Evolutionary conservation across 495 filamentous ascomycete species (phyloP), one percentile per base, ranked within the genome.

Genomic region (Penicillium argentinense): DNA sequence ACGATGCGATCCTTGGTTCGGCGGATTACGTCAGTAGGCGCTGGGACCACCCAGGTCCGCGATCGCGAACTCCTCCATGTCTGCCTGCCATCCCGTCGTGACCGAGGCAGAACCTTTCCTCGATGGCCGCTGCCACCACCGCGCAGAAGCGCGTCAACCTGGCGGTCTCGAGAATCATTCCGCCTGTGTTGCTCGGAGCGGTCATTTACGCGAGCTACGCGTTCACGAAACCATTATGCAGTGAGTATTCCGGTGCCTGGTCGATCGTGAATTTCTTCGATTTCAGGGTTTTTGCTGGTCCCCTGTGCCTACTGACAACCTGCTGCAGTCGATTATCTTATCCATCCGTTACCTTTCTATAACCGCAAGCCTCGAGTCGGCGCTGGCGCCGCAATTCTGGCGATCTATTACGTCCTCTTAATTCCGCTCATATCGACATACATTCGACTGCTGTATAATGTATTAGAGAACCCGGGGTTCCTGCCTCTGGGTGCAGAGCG

Each of bases 361-460:
- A 25, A 63, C 39, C 63, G 62, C 40, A 41, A 39, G 19, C 60
- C 69, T 42, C 76, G 77, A 37, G 54, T 63, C 51, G 79, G 79
- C 46, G 64, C 80, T 29, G 88, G 85, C 36, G 80, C 84, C 27
- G 79, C 77, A 4, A 80, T 95, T 45, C 65, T 95, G 37, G 76
- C 79, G 12, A 47, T 90, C 30, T 91, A 88, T 66, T 86, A 83
- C 49, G 11, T 86, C 36, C 75, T 91, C 18, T 69, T 96, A 22
- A 48, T 86, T 2, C 68, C 81, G 24, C 78, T 89, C 59, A 45
- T 83, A n/a, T 42, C 67, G 23, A 82, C 85, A 6, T 96, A 93
- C 57, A 44, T 84, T 14, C 82, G 87, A 42, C 74, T 91, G 12
- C 54, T 86, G 40, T 72, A 80, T 44, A 80, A 77, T 42, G 82